phyloP scores from a whole-genome alignment of 2,329 filamentous ascomycete species.

The Aspergillus brunneoviolaceus region DNA sequence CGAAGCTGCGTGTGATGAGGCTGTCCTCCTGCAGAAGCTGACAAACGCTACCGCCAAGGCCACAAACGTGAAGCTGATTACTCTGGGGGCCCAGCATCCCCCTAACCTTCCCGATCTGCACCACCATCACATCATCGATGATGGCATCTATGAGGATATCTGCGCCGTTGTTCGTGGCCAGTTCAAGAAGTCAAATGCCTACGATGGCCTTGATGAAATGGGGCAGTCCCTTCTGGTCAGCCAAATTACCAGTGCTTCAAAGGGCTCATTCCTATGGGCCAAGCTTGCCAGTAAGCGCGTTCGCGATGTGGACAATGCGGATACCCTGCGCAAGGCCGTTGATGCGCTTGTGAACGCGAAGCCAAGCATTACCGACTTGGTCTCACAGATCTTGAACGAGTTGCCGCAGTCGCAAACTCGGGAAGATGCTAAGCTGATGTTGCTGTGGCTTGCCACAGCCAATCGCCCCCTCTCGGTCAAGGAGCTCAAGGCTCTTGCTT shows the following conservation, averaged over 20 bases:
- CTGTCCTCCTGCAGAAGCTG: constrained; percentile 29
- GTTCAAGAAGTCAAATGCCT: constrained; percentile 13
- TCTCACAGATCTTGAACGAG: constrained; percentile 26
- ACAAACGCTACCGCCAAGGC: constrained; percentile 22
- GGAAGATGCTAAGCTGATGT: constrained; percentile 33
- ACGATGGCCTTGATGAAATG: constrained; percentile 27
- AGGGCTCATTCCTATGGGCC: constrained; percentile 42
- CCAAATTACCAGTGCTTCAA: constrained; percentile 34
- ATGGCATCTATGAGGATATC: constrained; percentile 40
- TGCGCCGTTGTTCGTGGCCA: constrained; percentile 31
- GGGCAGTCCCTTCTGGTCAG: constrained; percentile 36
- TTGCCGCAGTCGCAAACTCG: constrained; percentile 14
- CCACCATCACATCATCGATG: constrained; percentile 29
- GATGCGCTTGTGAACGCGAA: constrained; percentile 29
- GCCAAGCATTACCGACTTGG: constrained; percentile 33
- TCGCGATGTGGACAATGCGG: constrained; percentile 25
- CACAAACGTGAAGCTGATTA: constrained; percentile 31
- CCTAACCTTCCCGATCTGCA: constrained; percentile 11
- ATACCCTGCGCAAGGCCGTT: constrained; percentile 30
- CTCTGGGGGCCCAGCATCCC: constrained; percentile 28
- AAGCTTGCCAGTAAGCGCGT: constrained; percentile 36
- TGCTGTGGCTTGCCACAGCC: constrained; percentile 41
- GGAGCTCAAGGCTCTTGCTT: constrained; percentile 33
- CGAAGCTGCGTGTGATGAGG: constrained; percentile 34
- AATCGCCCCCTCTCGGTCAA: constrained; percentile 35